Base-by-base conservation (phyloP, 2,329 filamentous ascomycete genomes). In the Aspergillus luchuensis region DNA sequence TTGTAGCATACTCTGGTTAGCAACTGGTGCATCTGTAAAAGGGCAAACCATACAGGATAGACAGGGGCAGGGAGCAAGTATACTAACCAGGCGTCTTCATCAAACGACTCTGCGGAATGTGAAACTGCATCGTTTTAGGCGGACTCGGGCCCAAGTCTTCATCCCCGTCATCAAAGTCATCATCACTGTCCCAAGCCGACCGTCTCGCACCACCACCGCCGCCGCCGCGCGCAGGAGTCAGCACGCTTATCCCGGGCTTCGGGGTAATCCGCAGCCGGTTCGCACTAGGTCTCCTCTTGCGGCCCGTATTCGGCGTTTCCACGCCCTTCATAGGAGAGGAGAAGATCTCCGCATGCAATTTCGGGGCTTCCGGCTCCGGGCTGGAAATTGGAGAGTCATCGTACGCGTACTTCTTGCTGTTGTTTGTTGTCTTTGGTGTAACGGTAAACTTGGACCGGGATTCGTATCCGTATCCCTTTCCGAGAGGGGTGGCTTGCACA, bases 401-500 rank as follows among this genome's bases (percentile, higher is more conserved):
- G 55, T 70, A 71, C 13, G 62, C 64, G 58, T 72, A 73, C 59
- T 67, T 36, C 33, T 36, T 36, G 33, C 33, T 36, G 5, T 36
- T 71, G 5, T 67, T 72, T 59, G 66, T 64, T 3, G 69, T 71
- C 23, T 75, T 73, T 1, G 74, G 76, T 0, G 73, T 76, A 36
- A 70, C 61, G 21, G 64, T 68, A 68, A 73, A 74, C 60, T 73
- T 74, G 61, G 74, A 67, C 43, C 71, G 63, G 58, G 70, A 52
- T 66, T 66, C 55, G 39, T 66, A 57, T 21, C 63, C 59, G 59
- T 64, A 71, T 52, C 80, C 78, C 43, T 79, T 80, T 8, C 87
- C 89, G 67, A 95, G 88, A 0, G 95, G 95, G 8, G 95, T 99
- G 5, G 94, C 92, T 76, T 96, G 91, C 23, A 99, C 84, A 33